These are phyloP conservation scores for Nephelium lappaceum DNA, from an alignment of 345 rosid species.

Conservation along the genomic window DNA sequence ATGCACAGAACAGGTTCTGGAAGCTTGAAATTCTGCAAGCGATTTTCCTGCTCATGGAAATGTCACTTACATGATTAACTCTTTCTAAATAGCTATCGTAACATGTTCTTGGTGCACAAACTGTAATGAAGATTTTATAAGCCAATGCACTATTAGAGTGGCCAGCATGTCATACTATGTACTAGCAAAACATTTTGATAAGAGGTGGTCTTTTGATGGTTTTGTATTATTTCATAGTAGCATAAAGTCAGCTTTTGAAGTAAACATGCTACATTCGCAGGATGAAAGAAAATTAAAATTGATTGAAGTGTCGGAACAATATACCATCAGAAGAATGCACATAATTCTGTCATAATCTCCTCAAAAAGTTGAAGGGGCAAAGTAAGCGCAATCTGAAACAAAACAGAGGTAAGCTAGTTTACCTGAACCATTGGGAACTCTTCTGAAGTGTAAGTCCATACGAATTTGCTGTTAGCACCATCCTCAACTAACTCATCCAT, in stretches of 20 bases:
- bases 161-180: too few relatives aligned
- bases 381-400: neutral
- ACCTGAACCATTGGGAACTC: conserved; percentile 96
- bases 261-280: neutral
- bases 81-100: neutral
- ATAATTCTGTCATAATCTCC: neutral
- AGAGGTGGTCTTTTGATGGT: neutral
- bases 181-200: neutral
- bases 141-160: neutral
- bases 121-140: neutral
- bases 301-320: neutral
- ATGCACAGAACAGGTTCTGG: conserved; percentile 86
- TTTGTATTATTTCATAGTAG: neutral
- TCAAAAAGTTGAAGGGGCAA: neutral
- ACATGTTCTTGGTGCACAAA: neutral
- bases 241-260: neutral
- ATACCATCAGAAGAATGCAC: neutral
- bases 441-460: conserved; percentile 84
- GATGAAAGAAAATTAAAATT: neutral
- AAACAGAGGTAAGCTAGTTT: conserved; percentile 5
- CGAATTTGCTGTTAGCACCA: conserved; percentile 43
- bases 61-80: neutral
- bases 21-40: conserved; percentile 75
- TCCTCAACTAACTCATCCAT: conserved; percentile 34
- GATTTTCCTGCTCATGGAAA: conserved; percentile 58